These are phyloP conservation scores for Panicum miliaceum DNA, from an alignment of 176 grass and related monocot species.

Conservation along the genomic window DNA sequence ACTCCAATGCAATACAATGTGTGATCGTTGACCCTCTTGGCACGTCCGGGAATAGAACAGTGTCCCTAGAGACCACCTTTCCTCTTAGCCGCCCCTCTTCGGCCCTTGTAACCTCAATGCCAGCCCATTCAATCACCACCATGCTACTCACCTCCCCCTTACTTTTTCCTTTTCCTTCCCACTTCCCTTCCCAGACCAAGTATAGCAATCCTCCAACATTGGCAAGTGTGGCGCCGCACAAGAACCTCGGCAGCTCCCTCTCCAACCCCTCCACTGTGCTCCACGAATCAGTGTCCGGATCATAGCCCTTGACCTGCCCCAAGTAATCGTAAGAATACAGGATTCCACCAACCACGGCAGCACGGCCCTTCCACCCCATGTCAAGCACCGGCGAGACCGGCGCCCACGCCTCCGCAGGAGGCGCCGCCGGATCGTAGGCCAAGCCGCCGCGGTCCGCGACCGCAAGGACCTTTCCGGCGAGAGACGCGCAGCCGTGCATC, in stretches of 20 bases:
- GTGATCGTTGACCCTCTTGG: constrained; percentile 63
- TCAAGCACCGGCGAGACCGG: constrained; percentile 71
- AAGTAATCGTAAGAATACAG: constrained; percentile 90
- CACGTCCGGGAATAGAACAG: constrained; percentile 44
- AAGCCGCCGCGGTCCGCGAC: constrained; percentile 89
- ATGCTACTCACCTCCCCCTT: constrained; percentile 52
- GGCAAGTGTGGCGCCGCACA: constrained; percentile 72
- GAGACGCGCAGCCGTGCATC: constrained; percentile 90
- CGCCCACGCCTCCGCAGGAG: constrained; percentile 54
- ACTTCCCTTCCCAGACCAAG: constrained; percentile 82
- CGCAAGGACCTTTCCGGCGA: constrained; percentile 65
- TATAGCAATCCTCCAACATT: constrained; percentile 71
- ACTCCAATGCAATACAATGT: constrained; percentile 71
- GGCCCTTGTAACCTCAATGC: constrained; percentile 58
- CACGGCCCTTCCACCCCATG: constrained; percentile 88
- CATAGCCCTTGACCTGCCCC: constrained; percentile 87
- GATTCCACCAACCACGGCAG: constrained; percentile 64
- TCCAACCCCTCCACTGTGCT: constrained; percentile 66
- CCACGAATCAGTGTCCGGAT: constrained; percentile 63
- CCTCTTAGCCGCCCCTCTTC: constrained; percentile 52
- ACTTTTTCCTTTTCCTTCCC: constrained; percentile 37
- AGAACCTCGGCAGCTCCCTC: constrained; percentile 70
- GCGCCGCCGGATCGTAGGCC: constrained; percentile 60
- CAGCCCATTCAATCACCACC: constrained; percentile 80
- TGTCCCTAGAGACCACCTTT: constrained; percentile 69